Percentiles rank a stretch among this genome's conserved stretches.
Conservation (phyloP, 1,284 basidiomycete species). For the Sporisorium scitamineum region DNA sequence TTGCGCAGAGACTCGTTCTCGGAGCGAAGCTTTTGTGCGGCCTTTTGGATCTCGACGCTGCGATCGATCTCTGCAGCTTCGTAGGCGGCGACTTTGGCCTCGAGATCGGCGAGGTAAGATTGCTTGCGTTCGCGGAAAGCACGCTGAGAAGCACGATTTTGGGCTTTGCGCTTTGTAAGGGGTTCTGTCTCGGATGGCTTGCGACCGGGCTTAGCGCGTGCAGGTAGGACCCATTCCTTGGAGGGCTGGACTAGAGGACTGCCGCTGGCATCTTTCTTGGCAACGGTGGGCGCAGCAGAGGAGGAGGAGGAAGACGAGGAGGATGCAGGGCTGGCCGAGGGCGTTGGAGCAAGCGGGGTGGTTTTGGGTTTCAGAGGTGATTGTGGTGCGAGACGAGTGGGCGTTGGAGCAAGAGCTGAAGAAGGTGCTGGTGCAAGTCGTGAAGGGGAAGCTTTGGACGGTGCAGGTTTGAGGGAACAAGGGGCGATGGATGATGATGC, state of each 20-base stretch:
- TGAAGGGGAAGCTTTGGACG: not conserved
- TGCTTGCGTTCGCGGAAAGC: slow-evolving; percentile 65
- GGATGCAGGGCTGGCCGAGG: slow-evolving; percentile 5
- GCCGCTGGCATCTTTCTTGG: slow-evolving; percentile 28
- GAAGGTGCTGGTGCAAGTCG: slow-evolving; percentile 7
- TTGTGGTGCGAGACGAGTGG: slow-evolving; percentile 6
- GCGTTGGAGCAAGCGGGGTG: not conserved
- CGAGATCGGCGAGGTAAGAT: slow-evolving; percentile 56
- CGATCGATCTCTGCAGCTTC: slow-evolving; percentile 61
- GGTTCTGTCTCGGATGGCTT: slow-evolving; percentile 66
- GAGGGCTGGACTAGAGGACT: slow-evolving; percentile 56
- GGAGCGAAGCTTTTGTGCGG: slow-evolving; percentile 56
- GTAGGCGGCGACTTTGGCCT: slow-evolving; percentile 64
- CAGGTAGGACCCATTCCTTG: slow-evolving; percentile 67
- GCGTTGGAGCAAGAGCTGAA: slow-evolving; percentile 9
- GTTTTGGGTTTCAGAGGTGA: slow-evolving; percentile 12
- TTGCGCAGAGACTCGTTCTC: slow-evolving; percentile 54
- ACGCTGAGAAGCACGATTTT: slow-evolving; percentile 63
- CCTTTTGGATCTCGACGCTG: slow-evolving; percentile 63
- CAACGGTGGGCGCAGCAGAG: not conserved
- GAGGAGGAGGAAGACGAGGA: slow-evolving; percentile 3
- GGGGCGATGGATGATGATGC: slow-evolving; percentile 11
- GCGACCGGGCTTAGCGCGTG: slow-evolving; percentile 67
- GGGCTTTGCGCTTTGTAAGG: slow-evolving; percentile 67
- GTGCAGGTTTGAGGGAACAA: slow-evolving; percentile 10